phyloP scores from a whole-genome alignment of 2,329 filamentous ascomycete species.

The Sporothrix curviconia region DNA sequence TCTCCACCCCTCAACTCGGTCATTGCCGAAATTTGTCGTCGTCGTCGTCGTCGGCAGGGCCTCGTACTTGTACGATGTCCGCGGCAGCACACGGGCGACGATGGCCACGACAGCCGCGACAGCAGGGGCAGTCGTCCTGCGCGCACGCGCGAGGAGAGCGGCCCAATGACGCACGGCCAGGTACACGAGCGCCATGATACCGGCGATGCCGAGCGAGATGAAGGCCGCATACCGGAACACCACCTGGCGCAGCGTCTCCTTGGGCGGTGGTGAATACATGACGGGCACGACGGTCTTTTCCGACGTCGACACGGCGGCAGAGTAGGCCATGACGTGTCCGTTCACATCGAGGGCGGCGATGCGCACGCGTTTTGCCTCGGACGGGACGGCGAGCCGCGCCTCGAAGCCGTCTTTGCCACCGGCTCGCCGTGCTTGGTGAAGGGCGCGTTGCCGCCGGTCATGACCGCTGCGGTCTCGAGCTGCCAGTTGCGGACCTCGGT shows the following conservation, averaged over 20 bases:
- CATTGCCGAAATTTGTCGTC: too few relatives aligned
- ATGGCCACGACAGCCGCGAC: not conserved
- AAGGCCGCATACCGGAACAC: not conserved
- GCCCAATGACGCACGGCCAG: not conserved
- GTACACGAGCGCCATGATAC: not conserved
- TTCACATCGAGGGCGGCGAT: constrained; percentile 5
- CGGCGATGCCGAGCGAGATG: not conserved
- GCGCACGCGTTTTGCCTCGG: not conserved
- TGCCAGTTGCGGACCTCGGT: constrained; percentile 21
- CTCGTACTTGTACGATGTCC: constrained; percentile 1
- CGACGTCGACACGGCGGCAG: not conserved
- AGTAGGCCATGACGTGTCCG: not conserved
- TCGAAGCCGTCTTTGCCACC: not conserved
- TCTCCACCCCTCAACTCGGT: too few relatives aligned
- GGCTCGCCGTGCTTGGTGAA: not conserved
- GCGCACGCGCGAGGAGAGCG: not conserved
- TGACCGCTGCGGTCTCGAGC: not conserved
- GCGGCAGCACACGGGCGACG: not conserved
- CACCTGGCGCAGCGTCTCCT: not conserved
- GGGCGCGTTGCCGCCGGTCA: not conserved
- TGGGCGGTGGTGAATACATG: not conserved
- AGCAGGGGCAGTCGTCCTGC: not conserved
- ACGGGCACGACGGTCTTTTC: constrained; percentile 1
- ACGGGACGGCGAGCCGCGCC: not conserved
- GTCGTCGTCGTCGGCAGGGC: constrained; percentile 5